A percentile compares a stretch with the other conserved stretches of the same genome.
These are phyloP conservation scores for Neophaeococcomyces aloes DNA, from an alignment of 2,329 filamentous ascomycete genomes.

Conservation along the genomic window DNA sequence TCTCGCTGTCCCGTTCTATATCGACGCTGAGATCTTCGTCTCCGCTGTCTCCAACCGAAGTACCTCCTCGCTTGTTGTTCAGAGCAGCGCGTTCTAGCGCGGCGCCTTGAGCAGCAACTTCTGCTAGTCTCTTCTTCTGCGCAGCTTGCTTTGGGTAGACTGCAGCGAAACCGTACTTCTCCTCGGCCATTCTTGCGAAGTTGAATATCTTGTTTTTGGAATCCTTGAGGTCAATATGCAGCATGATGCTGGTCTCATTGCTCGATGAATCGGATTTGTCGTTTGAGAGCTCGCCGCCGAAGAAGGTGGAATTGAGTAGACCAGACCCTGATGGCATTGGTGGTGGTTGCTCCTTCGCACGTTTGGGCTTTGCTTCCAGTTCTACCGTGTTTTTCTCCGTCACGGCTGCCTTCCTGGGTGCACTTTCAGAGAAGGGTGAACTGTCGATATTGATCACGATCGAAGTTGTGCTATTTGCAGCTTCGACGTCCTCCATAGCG, in stretches of 20 bases:
- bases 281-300: slow-evolving; percentile 41
- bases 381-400: slow-evolving; percentile 37
- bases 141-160: slow-evolving; percentile 84
- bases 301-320: slow-evolving; percentile 51
- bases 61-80: slow-evolving; percentile 51
- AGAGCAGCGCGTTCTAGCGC: slow-evolving; percentile 55
- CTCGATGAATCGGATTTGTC: slow-evolving; percentile 32
- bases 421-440: slow-evolving; percentile 18
- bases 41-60: slow-evolving; percentile 43
- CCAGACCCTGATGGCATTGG: slow-evolving; percentile 53
- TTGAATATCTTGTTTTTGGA: slow-evolving; percentile 87
- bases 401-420: slow-evolving; percentile 28
- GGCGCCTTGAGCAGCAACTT: slow-evolving; percentile 79
- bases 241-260: slow-evolving; percentile 63
- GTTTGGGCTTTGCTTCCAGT: slow-evolving; percentile 46
- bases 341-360: slow-evolving; percentile 46
- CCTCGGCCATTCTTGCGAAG: slow-evolving; percentile 86
- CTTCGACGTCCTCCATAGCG: slow-evolving; percentile 6
- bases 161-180: slow-evolving; percentile 88
- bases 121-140: slow-evolving; percentile 73
- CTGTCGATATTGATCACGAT: slow-evolving; percentile 16
- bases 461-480: slow-evolving; percentile 8
- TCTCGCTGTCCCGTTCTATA: slow-evolving; percentile 58
- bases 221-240: slow-evolving; percentile 70
- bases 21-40: slow-evolving; percentile 80